A percentile compares a stretch with the other conserved stretches of the same genome.
phyloP scores from a whole-genome alignment of 805 yeast genomes.

The Pichia pseudocactophila region DNA sequence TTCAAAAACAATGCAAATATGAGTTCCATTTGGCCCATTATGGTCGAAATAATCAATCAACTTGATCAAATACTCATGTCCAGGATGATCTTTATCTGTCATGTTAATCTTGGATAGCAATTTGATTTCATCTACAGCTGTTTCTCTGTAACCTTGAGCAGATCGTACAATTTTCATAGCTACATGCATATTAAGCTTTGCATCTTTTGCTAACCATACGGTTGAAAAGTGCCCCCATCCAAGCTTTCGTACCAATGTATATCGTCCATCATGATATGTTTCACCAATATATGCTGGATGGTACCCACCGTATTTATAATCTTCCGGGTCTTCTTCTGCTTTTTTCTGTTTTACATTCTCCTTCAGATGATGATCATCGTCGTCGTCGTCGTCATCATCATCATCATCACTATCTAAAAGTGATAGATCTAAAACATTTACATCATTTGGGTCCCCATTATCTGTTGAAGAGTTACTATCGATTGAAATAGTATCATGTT shows the following conservation, averaged over 20 bases:
- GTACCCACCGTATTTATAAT: slow-evolving; percentile 89
- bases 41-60: slow-evolving; percentile 80
- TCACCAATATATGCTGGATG: slow-evolving; percentile 93
- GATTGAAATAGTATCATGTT: background rate
- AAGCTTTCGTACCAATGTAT: slow-evolving; percentile 74
- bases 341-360: slow-evolving; percentile 26
- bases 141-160: slow-evolving; percentile 84
- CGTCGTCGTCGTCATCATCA: slow-evolving; percentile 26
- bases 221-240: slow-evolving; percentile 99
- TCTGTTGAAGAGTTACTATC: background rate
- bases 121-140: slow-evolving; percentile 90
- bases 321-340: slow-evolving; percentile 80
- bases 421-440: slow-evolving; percentile 8
- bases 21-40: slow-evolving; percentile 84
- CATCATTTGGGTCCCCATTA: slow-evolving; percentile 5
- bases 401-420: slow-evolving; percentile 25
- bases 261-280: slow-evolving; percentile 57
- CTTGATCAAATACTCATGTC: slow-evolving; percentile 72
- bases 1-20: slow-evolving; percentile 95
- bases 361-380: no score
- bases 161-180: slow-evolving; percentile 92
- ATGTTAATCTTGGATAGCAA: slow-evolving; percentile 59
- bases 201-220: slow-evolving; percentile 78
- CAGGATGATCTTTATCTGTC: slow-evolving; percentile 61
- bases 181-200: slow-evolving; percentile 58